Evolutionary conservation across 345 rosid species (phyloP).

Genomic region (Eucalyptus fibrosa): DNA sequence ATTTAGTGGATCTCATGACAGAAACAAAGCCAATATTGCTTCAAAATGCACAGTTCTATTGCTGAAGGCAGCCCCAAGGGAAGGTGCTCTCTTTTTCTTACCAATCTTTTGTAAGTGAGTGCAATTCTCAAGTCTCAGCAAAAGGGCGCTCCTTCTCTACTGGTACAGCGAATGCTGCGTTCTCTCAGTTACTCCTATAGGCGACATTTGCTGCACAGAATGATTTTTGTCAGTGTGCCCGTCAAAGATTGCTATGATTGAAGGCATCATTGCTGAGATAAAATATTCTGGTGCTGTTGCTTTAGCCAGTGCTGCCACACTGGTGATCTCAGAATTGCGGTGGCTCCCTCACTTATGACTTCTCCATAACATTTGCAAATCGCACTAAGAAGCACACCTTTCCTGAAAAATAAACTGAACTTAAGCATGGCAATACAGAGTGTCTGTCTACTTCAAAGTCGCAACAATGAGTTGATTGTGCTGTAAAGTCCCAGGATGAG

Average conservation of each 20-base stretch:
- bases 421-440: no score
- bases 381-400: neutral
- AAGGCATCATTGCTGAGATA: no score
- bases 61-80: slow-evolving; percentile 79
- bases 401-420: neutral
- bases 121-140: slow-evolving; percentile 45
- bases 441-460: no score
- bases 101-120: slow-evolving; percentile 58
- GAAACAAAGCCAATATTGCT: slow-evolving; percentile 42
- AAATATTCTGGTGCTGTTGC: no score
- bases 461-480: no score
- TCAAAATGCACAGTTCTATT: slow-evolving; percentile 67
- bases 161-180: slow-evolving; percentile 14
- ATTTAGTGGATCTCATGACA: slow-evolving; percentile 31
- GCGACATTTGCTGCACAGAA: no score
- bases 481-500: no score
- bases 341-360: neutral
- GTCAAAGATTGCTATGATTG: no score
- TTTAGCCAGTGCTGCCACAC: no score
- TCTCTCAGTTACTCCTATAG: no score
- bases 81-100: slow-evolving; percentile 69
- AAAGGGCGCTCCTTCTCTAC: slow-evolving; percentile 18
- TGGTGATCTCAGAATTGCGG: no score
- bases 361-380: neutral
- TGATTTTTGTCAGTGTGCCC: no score